phyloP scores from a whole-genome alignment of 257 asterid species.

The Fraxinus cuspidata region DNA sequence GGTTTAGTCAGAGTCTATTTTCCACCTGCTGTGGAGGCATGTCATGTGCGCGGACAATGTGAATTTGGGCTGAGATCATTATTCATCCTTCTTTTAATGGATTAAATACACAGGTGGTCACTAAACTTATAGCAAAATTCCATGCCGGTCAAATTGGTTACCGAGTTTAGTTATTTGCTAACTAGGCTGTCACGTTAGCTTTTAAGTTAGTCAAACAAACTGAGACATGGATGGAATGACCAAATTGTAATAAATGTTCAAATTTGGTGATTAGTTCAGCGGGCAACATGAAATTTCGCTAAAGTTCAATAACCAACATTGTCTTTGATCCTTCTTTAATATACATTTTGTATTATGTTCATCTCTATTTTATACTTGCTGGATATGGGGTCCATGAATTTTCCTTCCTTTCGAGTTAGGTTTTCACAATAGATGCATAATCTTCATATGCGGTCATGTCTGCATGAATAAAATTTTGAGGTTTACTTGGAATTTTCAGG shows the following conservation, averaged over 20 bases:
- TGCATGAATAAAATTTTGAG: constrained; percentile 1
- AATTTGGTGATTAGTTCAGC: not conserved
- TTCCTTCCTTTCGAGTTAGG: not conserved
- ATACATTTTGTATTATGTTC: not conserved
- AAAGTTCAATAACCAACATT: not conserved
- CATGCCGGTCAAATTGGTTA: not conserved
- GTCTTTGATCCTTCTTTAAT: not conserved
- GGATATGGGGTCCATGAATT: not conserved
- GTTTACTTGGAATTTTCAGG: constrained; percentile 50
- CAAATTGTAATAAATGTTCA: not conserved
- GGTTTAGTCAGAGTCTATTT: not conserved
- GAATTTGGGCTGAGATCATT: not conserved
- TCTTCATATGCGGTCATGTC: not conserved
- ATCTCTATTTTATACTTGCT: not conserved
- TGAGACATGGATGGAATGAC: not conserved
- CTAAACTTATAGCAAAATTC: not conserved
- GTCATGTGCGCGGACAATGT: not conserved
- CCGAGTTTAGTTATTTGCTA: not conserved
- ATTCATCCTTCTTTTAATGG: not conserved
- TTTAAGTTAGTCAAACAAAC: not conserved
- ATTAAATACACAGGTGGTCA: not conserved
- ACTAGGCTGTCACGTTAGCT: not conserved
- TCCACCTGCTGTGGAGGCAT: not conserved
- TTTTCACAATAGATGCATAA: not conserved
- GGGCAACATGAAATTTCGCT: not conserved